phyloP scores from a whole-genome alignment of 1,284 basidiomycete genomes.

The Apiotrichum gracile region DNA sequence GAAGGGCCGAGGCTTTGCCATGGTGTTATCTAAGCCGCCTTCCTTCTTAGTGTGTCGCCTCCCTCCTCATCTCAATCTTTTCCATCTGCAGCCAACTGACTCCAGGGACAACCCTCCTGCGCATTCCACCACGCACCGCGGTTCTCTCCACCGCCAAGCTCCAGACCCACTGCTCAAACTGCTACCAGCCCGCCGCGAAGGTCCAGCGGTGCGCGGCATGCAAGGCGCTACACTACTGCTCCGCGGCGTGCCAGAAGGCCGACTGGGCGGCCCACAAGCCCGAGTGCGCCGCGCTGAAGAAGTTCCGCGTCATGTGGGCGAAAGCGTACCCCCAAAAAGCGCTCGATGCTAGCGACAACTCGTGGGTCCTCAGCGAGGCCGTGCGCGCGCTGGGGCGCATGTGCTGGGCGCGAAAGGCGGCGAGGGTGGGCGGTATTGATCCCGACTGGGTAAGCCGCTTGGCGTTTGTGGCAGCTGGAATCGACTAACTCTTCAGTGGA shows the following conservation, averaged over 20 bases:
- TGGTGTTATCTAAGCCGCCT: not conserved
- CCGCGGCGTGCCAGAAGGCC: conserved; percentile 60
- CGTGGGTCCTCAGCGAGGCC: conserved; percentile 59
- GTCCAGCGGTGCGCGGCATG: conserved; percentile 66
- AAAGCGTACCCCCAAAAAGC: conserved; percentile 11
- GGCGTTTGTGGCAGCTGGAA: not conserved
- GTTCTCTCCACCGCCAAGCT: conserved; percentile 64
- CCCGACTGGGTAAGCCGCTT: conserved; percentile 57
- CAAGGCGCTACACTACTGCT: conserved; percentile 64
- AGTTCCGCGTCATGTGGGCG: conserved; percentile 23
- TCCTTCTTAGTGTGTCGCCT: not conserved
- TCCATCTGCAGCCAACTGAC: not conserved
- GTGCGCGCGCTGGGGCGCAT: conserved; percentile 70
- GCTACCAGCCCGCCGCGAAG: conserved; percentile 2
- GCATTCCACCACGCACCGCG: conserved; percentile 57
- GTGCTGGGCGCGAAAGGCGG: conserved; percentile 59
- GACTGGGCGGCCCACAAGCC: conserved; percentile 72
- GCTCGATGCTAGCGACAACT: conserved; percentile 16
- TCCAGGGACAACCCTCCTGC: conserved; percentile 58
- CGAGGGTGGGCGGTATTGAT: conserved; percentile 47
- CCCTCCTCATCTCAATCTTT: not conserved
- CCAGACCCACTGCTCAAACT: conserved; percentile 53
- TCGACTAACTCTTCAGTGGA: conserved; percentile 50
- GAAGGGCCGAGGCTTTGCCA: not conserved
- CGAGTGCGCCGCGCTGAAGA: conserved; percentile 66